Conservation (phyloP, 208 protist species). For the Trypanosoma boissoni region DNA sequence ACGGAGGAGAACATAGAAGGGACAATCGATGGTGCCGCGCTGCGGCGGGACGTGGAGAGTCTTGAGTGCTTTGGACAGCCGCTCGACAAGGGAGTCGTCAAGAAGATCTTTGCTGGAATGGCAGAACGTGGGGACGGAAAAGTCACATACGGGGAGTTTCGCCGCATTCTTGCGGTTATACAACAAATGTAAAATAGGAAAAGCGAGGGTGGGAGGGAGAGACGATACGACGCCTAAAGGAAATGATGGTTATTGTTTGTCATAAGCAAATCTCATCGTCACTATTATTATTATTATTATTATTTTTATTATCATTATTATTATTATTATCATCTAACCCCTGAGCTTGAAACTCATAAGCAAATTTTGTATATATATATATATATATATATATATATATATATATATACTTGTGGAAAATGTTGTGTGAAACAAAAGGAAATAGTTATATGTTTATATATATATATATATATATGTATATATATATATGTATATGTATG, state of each 20-base stretch:
- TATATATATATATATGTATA: too few relatives aligned
- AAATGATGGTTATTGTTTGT: too few relatives aligned
- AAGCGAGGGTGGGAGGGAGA: too few relatives aligned
- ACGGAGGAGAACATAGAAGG: slow-evolving; percentile 1
- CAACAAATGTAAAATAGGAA: slow-evolving; percentile 60
- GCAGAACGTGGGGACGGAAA: slow-evolving; percentile 31
- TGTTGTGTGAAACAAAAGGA: too few relatives aligned
- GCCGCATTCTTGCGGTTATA: slow-evolving; percentile 38
- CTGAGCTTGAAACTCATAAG: neutral
- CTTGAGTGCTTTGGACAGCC: slow-evolving; percentile 66
- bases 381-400: slow-evolving; percentile 17
- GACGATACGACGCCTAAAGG: too few relatives aligned
- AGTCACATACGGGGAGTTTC: slow-evolving; percentile 56
- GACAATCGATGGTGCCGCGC: slow-evolving; percentile 24
- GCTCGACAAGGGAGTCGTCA: slow-evolving; percentile 33
- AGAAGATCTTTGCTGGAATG: slow-evolving; percentile 42
- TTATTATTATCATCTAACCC: neutral
- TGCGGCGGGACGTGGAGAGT: slow-evolving; percentile 49
- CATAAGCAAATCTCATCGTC: too few relatives aligned
- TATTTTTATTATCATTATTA: too few relatives aligned
- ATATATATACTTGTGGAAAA: neutral
- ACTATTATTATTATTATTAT: slow-evolving; percentile 22
- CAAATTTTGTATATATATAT: slow-evolving; percentile 1
- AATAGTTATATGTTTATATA: too few relatives aligned
- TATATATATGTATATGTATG: too few relatives aligned